phyloP scores from a whole-genome alignment of 2,329 filamentous ascomycete genomes.

The Fusarium nanum region DNA sequence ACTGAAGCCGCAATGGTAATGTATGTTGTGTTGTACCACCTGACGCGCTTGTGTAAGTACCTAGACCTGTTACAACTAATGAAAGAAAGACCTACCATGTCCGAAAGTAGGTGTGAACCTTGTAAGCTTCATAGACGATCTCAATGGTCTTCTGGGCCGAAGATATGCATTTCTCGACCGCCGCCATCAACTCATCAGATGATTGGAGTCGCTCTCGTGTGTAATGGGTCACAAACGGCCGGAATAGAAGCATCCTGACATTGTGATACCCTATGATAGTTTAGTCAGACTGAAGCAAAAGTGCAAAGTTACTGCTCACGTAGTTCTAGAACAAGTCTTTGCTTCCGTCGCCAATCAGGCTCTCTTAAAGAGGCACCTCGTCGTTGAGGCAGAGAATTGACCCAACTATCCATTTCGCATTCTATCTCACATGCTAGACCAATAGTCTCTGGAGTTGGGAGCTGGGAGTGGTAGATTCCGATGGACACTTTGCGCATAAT shows the following conservation, averaged over 20 bases:
- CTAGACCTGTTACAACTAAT: background rate
- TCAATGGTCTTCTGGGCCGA: constrained; percentile 13
- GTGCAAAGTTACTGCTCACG: background rate
- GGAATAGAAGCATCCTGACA: constrained; percentile 10
- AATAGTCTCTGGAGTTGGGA: background rate
- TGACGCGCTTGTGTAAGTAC: background rate
- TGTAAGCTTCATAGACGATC: constrained; percentile 5
- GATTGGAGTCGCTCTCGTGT: background rate
- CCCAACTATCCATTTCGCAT: background rate
- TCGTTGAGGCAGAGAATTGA: constrained; percentile 1
- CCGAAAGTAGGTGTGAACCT: constrained; percentile 13
- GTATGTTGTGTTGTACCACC: constrained; percentile 23
- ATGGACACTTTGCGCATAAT: constrained; percentile 5
- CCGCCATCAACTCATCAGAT: background rate
- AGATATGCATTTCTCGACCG: constrained; percentile 1
- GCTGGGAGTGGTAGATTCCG: constrained; percentile 3
- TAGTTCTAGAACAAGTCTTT: constrained; percentile 6
- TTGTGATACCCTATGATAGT: background rate
- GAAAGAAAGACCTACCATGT: background rate
- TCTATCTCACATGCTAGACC: constrained; percentile 5
- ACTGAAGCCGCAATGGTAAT: constrained; percentile 8
- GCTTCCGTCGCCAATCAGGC: constrained; percentile 11
- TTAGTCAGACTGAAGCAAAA: background rate
- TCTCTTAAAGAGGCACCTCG: constrained; percentile 4
- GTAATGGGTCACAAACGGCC: background rate